phyloP scores from a whole-genome alignment of 192 early-diverging fungal species.

The Coemansia sp. region DNA sequence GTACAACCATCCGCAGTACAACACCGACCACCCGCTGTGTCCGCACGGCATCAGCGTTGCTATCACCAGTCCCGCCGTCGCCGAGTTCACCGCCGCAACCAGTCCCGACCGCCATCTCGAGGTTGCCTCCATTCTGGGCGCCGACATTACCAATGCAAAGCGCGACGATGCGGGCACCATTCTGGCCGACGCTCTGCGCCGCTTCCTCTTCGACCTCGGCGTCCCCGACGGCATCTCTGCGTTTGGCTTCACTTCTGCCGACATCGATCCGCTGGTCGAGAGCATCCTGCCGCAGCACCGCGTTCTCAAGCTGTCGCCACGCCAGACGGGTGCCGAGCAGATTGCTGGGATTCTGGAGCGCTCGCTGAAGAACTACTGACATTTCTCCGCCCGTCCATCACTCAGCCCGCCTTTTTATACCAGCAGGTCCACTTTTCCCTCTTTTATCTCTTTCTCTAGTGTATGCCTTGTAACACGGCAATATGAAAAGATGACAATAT shows the following conservation, averaged over 20 bases:
- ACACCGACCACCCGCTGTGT: constrained; percentile 72
- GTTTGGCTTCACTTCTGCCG: constrained; percentile 69
- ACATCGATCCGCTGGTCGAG: constrained; percentile 74
- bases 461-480: no score
- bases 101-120: constrained; percentile 87
- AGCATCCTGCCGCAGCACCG: constrained; percentile 91
- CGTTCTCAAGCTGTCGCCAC: constrained; percentile 87
- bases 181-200: constrained; percentile 73
- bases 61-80: constrained; percentile 88
- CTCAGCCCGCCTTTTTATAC: no score
- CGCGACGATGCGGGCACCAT: constrained; percentile 71
- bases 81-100: constrained; percentile 77
- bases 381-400: not conserved
- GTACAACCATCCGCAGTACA: constrained; percentile 82
- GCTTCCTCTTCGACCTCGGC: constrained; percentile 72
- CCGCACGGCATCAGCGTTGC: constrained; percentile 85
- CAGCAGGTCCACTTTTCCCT: no score
- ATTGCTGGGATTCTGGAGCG: constrained; percentile 46
- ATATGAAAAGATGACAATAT: no score
- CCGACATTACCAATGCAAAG: constrained; percentile 66
- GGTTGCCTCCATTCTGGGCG: constrained; percentile 74
- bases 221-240: constrained; percentile 83
- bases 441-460: no score
- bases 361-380: constrained; percentile 48
- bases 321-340: constrained; percentile 47